Base-by-base conservation (phyloP, 805 yeast genomes). In the Priceomyces haplophilus region DNA sequence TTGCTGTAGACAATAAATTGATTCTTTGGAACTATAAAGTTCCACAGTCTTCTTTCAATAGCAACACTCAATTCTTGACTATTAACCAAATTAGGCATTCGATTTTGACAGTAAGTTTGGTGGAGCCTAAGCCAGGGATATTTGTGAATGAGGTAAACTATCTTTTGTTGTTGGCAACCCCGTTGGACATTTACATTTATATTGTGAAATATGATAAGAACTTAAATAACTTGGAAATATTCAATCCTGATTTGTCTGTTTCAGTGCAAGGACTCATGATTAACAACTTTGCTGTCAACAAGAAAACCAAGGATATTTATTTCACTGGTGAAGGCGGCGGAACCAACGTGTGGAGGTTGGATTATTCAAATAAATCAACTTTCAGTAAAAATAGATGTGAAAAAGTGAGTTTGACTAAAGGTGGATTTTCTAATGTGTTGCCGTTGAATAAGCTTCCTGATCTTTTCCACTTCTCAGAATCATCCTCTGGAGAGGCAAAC, bases 311-410 rank as follows among this genome's bases (percentile, higher is more conserved):
- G 37, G 89, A 91, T 43, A 79, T 93, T 4, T 88, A 87, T 58
- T 88, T 95, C 61, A 75, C 86, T 7, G 95, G 96, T n/a, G 76
- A 75, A 32, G 80, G 83, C 16, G 88, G 86, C 50, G 91, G 89
- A 1, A 65, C 73, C 29, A 81, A 90, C 52, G 73, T 93, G 34
- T 93, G 97, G 96, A 91, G 88, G 57, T 69, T 93, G 42, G 82
- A 80, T 45, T 93, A 93, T 59, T 77, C 90, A 4, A 85, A 83
- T 50, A 77, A 85, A 19, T 93, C 88, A 37, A 83, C 87, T 42
- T 91, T 96, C 87, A 88, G 88, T 59, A 80, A 82, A 48, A 83
- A 86, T 55, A 85, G 83, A 53, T 86, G 95, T 56, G 80, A 80
- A 52, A 89, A 89, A 61, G 80, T 83, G 32, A 88, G 97, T 59